Conservation (phyloP, 495 filamentous ascomycete species). For the Penicillium turbatum region DNA sequence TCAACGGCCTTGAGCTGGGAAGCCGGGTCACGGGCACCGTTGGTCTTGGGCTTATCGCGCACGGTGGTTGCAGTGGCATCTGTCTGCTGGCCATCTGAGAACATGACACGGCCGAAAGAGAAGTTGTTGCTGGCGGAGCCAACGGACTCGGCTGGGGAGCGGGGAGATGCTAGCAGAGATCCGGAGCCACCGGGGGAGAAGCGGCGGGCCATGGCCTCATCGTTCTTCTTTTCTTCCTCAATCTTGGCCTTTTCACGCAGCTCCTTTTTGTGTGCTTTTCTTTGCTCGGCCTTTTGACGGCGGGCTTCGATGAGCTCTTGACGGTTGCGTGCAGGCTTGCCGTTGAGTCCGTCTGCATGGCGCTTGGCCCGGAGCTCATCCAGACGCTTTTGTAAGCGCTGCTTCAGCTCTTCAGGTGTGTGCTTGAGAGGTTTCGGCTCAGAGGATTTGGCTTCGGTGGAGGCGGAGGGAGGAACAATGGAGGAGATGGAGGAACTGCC, state of each 20-base stretch:
- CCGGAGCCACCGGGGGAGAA: conserved; percentile 50
- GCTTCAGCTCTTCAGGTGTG: conserved; percentile 65
- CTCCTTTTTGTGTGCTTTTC: conserved; percentile 83
- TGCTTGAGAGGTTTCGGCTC: conserved; percentile 43
- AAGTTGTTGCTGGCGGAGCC: conserved; percentile 58
- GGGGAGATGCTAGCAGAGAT: conserved; percentile 54
- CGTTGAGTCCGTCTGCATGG: conserved; percentile 77
- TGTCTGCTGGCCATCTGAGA: conserved; percentile 75
- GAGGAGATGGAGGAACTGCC: conserved; percentile 71
- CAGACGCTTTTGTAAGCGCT: conserved; percentile 74
- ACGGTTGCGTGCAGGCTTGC: conserved; percentile 71
- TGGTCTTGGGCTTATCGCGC: conserved; percentile 56
- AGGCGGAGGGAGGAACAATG: conserved; percentile 51
- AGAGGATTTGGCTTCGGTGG: conserved; percentile 32
- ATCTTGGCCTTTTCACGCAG: conserved; percentile 67
- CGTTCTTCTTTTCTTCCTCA: conserved; percentile 65
- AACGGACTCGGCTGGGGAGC: conserved; percentile 42
- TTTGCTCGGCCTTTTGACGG: conserved; percentile 77
- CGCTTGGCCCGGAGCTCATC: conserved; percentile 74
- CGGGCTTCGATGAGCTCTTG: conserved; percentile 88
- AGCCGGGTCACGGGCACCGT: conserved; percentile 74
- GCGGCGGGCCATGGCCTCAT: conserved; percentile 60
- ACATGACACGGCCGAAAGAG: conserved; percentile 81
- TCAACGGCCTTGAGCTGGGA: conserved; percentile 64
- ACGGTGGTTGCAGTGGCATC: conserved; percentile 62